These are phyloP conservation scores for Oryza nivara DNA, from an alignment of 176 grass and related monocot genomes.

Conservation along the genomic window DNA sequence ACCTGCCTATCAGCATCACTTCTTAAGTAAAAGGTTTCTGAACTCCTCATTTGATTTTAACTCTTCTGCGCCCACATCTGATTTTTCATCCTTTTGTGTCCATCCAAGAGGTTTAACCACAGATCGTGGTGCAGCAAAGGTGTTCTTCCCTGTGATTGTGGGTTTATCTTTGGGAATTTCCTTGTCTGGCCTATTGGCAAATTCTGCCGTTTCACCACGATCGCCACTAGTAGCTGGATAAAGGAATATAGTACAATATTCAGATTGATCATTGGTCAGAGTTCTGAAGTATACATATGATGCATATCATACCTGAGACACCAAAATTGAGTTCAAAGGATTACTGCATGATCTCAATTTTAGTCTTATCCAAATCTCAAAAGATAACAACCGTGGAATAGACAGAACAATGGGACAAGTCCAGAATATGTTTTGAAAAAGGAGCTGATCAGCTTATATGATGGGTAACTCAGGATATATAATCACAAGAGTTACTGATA, in stretches of 20 bases:
- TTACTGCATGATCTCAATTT: background rate
- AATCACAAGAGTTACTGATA: background rate
- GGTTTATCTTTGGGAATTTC: slow-evolving; percentile 31
- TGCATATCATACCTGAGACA: background rate
- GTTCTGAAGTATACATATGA: slow-evolving; percentile 24
- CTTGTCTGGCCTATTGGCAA: slow-evolving; percentile 32
- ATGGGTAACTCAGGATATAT: slow-evolving; percentile 1
- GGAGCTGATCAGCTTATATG: background rate
- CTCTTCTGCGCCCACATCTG: slow-evolving; percentile 53
- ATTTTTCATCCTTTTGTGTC: slow-evolving; percentile 60
- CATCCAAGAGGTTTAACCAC: slow-evolving; percentile 72
- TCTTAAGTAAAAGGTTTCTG: slow-evolving; percentile 85
- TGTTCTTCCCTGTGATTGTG: slow-evolving; percentile 57
- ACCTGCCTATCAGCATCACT: slow-evolving; percentile 52
- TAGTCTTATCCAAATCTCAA: background rate
- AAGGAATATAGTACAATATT: slow-evolving; percentile 8
- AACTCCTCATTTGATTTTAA: slow-evolving; percentile 92
- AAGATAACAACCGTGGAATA: background rate
- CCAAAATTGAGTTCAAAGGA: slow-evolving; percentile 6
- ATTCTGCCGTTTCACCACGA: slow-evolving; percentile 35
- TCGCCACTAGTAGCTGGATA: slow-evolving; percentile 52
- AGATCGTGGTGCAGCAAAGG: slow-evolving; percentile 69
- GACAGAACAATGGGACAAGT: no score
- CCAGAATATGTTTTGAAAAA: background rate
- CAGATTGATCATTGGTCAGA: background rate